Percentiles rank a stretch among this genome's conserved stretches.
phyloP scores from a whole-genome alignment of 106 monocot genomes.

The Narthecium ossifragum region DNA sequence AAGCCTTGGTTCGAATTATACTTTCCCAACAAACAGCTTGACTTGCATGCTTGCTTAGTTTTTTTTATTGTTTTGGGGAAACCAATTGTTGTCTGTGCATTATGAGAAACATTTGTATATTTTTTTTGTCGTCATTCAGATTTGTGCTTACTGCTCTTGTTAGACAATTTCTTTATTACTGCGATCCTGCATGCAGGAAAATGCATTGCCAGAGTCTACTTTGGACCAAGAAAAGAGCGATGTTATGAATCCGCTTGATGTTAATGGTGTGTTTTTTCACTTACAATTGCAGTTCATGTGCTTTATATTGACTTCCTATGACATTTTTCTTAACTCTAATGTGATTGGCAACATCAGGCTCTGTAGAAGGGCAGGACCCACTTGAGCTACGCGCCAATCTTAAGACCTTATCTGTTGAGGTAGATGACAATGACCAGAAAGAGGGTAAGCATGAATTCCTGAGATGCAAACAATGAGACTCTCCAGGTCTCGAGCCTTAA shows the following conservation, averaged over 20 bases:
- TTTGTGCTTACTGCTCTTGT: no score
- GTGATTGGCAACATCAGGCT: slow-evolving; percentile 25
- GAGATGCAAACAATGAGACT: slow-evolving; percentile 23
- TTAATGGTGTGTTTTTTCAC: slow-evolving; percentile 24
- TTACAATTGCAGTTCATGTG: background rate
- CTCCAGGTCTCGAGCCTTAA: slow-evolving; percentile 22
- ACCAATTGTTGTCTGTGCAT: no score
- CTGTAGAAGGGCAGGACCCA: slow-evolving; percentile 23
- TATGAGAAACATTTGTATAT: no score
- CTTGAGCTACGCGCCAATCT: slow-evolving; percentile 22
- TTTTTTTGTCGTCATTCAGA: no score
- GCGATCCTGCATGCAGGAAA: slow-evolving; percentile 37
- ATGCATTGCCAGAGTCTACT: slow-evolving; percentile 12
- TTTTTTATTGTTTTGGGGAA: no score
- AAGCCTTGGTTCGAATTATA: no score
- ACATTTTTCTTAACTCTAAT: background rate
- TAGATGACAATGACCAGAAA: slow-evolving; percentile 24
- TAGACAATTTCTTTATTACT: no score
- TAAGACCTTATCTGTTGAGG: slow-evolving; percentile 22
- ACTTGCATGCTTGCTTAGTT: no score
- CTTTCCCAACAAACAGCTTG: no score
- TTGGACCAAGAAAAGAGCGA: slow-evolving; percentile 44
- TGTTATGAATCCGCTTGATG: slow-evolving; percentile 26
- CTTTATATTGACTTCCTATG: background rate
- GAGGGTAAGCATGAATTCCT: slow-evolving; percentile 79